Conservation (phyloP, 768 basidiomycete genomes). For the Dictyophora rubrovolvata region DNA sequence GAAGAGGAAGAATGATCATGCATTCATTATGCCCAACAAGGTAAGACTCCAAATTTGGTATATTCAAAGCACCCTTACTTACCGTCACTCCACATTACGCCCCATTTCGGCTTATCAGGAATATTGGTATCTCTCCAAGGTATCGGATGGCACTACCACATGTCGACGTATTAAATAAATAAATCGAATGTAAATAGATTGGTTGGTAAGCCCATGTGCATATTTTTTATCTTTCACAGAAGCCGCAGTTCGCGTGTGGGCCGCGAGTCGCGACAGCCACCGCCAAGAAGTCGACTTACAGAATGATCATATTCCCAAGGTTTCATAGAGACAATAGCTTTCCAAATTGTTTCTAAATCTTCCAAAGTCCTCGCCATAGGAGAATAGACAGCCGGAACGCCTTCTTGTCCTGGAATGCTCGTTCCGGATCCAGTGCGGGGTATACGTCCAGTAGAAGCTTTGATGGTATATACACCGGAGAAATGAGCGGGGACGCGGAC, state of each 20-base stretch:
- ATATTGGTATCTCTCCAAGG: conserved; percentile 31
- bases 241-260: too few relatives aligned
- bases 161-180: neutral
- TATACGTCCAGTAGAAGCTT: conserved; percentile 48
- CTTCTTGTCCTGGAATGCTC: conserved; percentile 46
- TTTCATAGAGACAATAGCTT: conserved; percentile 44
- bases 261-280: too few relatives aligned
- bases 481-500: conserved; percentile 59
- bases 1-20: neutral
- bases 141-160: conserved; percentile 22
- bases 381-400: conserved; percentile 40
- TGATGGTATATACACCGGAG: conserved; percentile 53
- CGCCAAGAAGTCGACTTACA: conserved; percentile 16
- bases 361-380: conserved; percentile 55
- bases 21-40: neutral
- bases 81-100: conserved; percentile 58
- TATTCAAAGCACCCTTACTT: conserved; percentile 10
- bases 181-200: neutral
- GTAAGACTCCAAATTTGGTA: neutral
- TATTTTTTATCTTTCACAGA: neutral
- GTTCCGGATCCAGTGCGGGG: conserved; percentile 38
- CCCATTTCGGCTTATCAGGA: conserved; percentile 49
- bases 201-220: too few relatives aligned
- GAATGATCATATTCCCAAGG: conserved; percentile 60
- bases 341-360: conserved; percentile 59